phyloP scores from a whole-genome alignment of 116 monocot species.

The Papilionanthe hybrid region DNA sequence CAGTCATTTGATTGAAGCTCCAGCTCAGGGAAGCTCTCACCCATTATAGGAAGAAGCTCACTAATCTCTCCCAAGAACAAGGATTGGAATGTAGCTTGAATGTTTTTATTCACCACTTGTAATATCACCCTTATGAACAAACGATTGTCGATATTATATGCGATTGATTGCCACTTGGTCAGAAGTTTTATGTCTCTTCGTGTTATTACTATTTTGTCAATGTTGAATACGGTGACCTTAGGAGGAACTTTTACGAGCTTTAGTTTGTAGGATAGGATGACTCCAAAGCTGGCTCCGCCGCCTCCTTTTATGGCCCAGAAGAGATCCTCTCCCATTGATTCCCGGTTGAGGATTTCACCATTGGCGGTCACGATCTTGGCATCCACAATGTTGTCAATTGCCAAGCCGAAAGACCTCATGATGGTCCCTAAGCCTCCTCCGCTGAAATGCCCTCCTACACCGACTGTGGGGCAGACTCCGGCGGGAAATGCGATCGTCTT shows the following conservation, averaged over 20 bases:
- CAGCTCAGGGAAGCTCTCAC: not conserved
- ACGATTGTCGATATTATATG: not conserved
- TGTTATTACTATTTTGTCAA: not conserved
- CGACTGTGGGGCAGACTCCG: slow-evolving; percentile 37
- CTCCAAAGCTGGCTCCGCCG: slow-evolving; percentile 44
- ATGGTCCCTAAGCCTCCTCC: slow-evolving; percentile 45
- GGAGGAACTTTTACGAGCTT: slow-evolving; percentile 30
- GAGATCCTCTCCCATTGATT: slow-evolving; percentile 49
- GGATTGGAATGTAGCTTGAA: slow-evolving; percentile 10
- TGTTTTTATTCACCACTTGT: not conserved
- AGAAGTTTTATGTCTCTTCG: slow-evolving; percentile 16
- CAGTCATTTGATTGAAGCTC: not conserved
- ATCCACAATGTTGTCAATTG: slow-evolving; percentile 49
- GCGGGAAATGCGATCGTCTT: slow-evolving; percentile 30
- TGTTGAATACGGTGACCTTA: slow-evolving; percentile 26
- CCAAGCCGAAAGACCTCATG: slow-evolving; percentile 38
- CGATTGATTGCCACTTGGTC: not conserved
- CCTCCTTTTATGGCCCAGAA: slow-evolving; percentile 69
- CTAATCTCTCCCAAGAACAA: slow-evolving; percentile 19
- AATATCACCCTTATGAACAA: not conserved
- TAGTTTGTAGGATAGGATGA: slow-evolving; percentile 24
- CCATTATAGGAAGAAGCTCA: slow-evolving; percentile 5
- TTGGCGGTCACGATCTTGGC: slow-evolving; percentile 26
- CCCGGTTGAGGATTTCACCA: slow-evolving; percentile 24
- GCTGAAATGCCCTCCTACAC: slow-evolving; percentile 46